These are phyloP conservation scores for Diospyros lotus DNA, from an alignment of 148 eudicot species.

Conservation along the genomic window DNA sequence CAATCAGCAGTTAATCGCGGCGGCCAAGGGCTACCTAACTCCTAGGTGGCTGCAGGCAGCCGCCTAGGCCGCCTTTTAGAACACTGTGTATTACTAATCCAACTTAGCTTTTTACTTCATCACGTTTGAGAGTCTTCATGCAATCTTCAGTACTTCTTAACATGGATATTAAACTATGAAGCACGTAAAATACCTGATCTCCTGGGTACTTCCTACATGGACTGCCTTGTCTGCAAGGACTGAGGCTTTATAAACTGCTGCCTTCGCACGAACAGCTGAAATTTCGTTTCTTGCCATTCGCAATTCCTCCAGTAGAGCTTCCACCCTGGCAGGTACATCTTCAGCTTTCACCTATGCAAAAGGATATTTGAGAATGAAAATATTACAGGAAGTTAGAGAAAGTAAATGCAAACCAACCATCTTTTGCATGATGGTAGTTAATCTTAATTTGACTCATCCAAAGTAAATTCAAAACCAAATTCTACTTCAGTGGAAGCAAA, in stretches of 20 bases:
- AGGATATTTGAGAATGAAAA: not conserved
- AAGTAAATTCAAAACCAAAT: not conserved
- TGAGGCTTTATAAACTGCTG: slow-evolving; percentile 84
- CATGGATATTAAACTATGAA: not conserved
- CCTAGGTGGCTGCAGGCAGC: too few species aligned
- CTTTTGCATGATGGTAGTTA: not conserved
- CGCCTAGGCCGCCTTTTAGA: too few species aligned
- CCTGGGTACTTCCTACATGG: slow-evolving; percentile 48
- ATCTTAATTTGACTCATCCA: not conserved
- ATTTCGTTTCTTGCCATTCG: slow-evolving; percentile 74
- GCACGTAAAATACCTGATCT: slow-evolving; percentile 42
- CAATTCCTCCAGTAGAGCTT: slow-evolving; percentile 65
- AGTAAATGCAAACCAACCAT: not conserved
- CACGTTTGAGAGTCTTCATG: not conserved
- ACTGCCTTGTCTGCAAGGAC: slow-evolving; percentile 49
- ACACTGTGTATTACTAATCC: too few species aligned
- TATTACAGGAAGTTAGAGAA: not conserved
- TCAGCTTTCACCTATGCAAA: slow-evolving; percentile 77
- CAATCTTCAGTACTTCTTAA: not conserved
- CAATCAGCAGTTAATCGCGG: too few species aligned
- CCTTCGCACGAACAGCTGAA: slow-evolving; percentile 75
- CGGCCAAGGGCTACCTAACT: too few species aligned
- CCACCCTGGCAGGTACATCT: slow-evolving; percentile 78
- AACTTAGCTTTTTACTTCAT: not conserved
- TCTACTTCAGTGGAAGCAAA: not conserved